Evolutionary conservation across 306 rosid genomes (phyloP).

Genomic region (Inga laurina): DNA sequence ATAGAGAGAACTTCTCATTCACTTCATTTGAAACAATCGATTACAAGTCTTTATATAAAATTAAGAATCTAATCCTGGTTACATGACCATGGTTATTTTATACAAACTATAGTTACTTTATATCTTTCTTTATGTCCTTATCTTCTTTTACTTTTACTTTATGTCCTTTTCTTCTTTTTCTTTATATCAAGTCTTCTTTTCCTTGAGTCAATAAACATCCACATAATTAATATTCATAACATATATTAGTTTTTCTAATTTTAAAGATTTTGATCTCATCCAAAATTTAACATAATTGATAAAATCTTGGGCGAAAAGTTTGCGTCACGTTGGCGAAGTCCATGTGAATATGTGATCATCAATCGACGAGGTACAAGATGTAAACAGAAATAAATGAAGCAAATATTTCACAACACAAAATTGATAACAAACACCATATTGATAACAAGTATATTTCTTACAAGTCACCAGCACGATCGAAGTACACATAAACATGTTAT

Average conservation of each 20-base stretch:
- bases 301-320: not conserved
- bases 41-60: too few relatives aligned
- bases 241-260: not conserved
- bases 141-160: too few relatives aligned
- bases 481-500: not conserved
- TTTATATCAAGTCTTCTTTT: too few relatives aligned
- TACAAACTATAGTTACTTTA: too few relatives aligned
- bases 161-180: too few relatives aligned
- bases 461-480: not conserved
- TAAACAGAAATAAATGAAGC: not conserved
- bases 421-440: not conserved
- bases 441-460: not conserved
- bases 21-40: too few relatives aligned
- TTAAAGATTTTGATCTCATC: not conserved
- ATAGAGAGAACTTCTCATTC: too few relatives aligned
- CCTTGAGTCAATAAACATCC: too few relatives aligned
- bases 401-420: not conserved
- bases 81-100: too few relatives aligned
- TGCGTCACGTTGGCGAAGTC: not conserved
- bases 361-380: not conserved
- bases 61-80: too few relatives aligned
- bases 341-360: not conserved
- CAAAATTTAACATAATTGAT: not conserved
- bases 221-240: too few relatives aligned
- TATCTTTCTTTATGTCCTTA: too few relatives aligned